Conservation (phyloP, 108 stramenopile species). For the Phaeodactylum tricornutum region DNA sequence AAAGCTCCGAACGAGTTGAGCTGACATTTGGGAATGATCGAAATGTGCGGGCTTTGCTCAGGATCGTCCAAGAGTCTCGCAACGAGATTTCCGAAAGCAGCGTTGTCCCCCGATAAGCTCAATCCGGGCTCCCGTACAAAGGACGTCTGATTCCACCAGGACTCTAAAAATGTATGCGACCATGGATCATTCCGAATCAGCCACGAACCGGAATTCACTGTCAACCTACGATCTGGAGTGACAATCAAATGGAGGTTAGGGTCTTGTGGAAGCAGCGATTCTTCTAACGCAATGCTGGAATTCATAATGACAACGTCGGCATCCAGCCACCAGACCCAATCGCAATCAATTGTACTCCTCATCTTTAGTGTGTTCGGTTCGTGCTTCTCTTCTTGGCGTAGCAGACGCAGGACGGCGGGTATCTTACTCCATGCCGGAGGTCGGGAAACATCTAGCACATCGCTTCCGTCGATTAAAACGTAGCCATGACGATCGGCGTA, state of each 20-base stretch:
- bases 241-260: constrained; percentile 12
- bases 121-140: constrained; percentile 11
- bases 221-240: constrained; percentile 4
- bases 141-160: constrained; percentile 17
- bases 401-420: constrained; percentile 9
- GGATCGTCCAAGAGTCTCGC: too few relatives aligned
- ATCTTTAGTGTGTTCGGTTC: neutral
- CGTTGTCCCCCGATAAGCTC: constrained; percentile 16
- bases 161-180: constrained; percentile 12
- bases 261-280: constrained; percentile 7
- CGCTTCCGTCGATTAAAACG: constrained; percentile 10
- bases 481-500: constrained; percentile 21
- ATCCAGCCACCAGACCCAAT: constrained; percentile 27
- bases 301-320: constrained; percentile 48
- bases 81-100: constrained; percentile 7
- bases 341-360: constrained; percentile 2
- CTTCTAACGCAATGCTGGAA: constrained; percentile 22
- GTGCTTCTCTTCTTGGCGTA: constrained; percentile 5
- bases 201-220: constrained; percentile 15
- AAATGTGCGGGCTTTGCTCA: neutral
- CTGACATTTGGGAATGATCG: constrained; percentile 11
- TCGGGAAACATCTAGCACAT: constrained; percentile 11
- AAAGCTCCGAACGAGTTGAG: constrained; percentile 18
- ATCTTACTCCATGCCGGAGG: constrained; percentile 27
- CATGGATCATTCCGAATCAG: constrained; percentile 11